Evolutionary conservation across 2,329 filamentous ascomycete species (phyloP).

Genomic region (Aspergillus fischeri): DNA sequence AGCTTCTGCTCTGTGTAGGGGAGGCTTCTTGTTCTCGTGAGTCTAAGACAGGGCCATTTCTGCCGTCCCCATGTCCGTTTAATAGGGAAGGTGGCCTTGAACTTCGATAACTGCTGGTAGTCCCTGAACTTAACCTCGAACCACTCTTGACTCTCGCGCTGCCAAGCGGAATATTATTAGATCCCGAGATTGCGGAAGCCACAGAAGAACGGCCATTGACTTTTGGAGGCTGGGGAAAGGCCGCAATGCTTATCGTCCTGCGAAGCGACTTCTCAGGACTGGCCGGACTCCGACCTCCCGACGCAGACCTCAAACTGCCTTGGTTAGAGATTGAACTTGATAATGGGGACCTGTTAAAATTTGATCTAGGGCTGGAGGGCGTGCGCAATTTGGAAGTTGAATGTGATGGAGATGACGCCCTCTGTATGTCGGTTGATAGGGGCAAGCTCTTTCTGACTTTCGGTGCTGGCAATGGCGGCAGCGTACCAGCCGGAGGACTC

Average conservation of each 20-base stretch:
- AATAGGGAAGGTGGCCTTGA: slow-evolving; percentile 66
- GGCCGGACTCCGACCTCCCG: slow-evolving; percentile 50
- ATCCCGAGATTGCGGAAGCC: slow-evolving; percentile 44
- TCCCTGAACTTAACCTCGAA: slow-evolving; percentile 54
- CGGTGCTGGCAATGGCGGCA: slow-evolving; percentile 68
- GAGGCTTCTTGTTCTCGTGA: slow-evolving; percentile 73
- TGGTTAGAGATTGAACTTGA: slow-evolving; percentile 49
- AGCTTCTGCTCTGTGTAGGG: slow-evolving; percentile 82
- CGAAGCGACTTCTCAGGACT: slow-evolving; percentile 66
- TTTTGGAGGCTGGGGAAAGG: slow-evolving; percentile 85
- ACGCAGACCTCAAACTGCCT: slow-evolving; percentile 53
- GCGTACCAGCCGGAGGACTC: slow-evolving; percentile 65
- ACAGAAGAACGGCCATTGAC: slow-evolving; percentile 61
- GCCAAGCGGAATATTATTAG: slow-evolving; percentile 28
- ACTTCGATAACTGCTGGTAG: slow-evolving; percentile 47
- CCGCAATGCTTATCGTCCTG: slow-evolving; percentile 88
- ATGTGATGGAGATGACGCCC: slow-evolving; percentile 39
- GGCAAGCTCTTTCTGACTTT: slow-evolving; percentile 68
- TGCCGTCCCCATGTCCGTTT: slow-evolving; percentile 73
- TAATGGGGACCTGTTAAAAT: slow-evolving; percentile 47
- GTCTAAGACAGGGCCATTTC: slow-evolving; percentile 62
- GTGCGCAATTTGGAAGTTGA: slow-evolving; percentile 56
- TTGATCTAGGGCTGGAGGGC: slow-evolving; percentile 53
- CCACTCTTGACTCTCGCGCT: slow-evolving; percentile 50
- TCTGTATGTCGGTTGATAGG: slow-evolving; percentile 44